Evolutionary conservation across 2,329 filamentous ascomycete species (phyloP), one percentile per base, ranked within the genome.

Genomic region (Ilyonectria robusta): DNA sequence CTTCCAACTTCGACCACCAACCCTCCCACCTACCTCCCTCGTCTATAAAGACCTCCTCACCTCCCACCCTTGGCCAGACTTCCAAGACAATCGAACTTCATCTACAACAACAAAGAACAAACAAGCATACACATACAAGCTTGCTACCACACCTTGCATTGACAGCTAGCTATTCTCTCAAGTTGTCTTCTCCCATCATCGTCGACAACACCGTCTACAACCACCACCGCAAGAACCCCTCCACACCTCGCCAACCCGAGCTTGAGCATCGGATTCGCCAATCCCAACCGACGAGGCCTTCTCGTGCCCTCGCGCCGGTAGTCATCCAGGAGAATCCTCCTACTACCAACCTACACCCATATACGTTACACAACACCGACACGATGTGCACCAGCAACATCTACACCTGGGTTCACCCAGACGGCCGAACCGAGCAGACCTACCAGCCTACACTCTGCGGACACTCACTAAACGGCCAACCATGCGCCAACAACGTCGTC

Each of bases 381-480:
- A 83, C 79, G 55, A 88, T 88, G 86, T 88, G 86, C 78, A 81
- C 82, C 68, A 84, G 81, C 66, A 81, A 85, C 72, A 69, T 84
- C 57, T 85, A 82, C 79, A 79, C 83, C 37, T 83, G 84, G 75
- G 74, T 83, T 72, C 82, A 83, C 80, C 81, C 84, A 4, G 83
- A 87, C 75, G 84, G 84, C 64, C 80, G 78, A 55, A 68, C 65
- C 54, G 74, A 79, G 70, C 75, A 77, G 56, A 71, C 74, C 40
- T 78, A 80, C 55, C 81, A 81, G 61, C 75, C 78, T 7, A 75
- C 79, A 35, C 76, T 81, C 44, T 85, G 85, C 79, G 69, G 77
- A 11, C 72, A 79, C 19, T 81, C 84, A 51, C 81, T 81, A 21
- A 75, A 80, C 51, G 81, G 81, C 62, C 74, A 78, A 33, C 80